Evolutionary conservation across 2,329 filamentous ascomycete species (phyloP), one percentile per base, ranked within the genome.

Genomic region (Karstenula rhodostoma): DNA sequence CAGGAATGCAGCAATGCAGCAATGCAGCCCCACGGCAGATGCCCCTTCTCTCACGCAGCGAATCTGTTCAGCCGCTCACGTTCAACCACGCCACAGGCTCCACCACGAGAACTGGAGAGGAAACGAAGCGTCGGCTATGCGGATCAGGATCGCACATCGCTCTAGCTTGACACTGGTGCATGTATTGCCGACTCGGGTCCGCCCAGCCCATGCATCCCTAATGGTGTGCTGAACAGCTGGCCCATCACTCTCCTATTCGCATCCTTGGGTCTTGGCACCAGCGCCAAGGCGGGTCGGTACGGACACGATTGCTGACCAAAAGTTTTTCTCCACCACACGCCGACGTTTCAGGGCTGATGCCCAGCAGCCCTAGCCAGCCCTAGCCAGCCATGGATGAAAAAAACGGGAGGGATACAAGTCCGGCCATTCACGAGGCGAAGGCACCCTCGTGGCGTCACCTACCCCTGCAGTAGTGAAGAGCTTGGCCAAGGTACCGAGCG

Each of bases 381-480:
- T 42, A 17, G 35, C 10, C 22, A 52, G 25, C 50, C 13, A 29
- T 42, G 35, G 33, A 40, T 42, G 10, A n/a, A 42, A 23, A 33
- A n/a, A 15, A 37, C 22, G 29, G 33, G 12, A 29, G 6, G 50
- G 50, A 27, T 35, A 12, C n/a, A 19, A 4, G 12, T 42, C 35
- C 50, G 50, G 50, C 35, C 35, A 6, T 27, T 27, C 37, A 27
- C 17, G 9, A 23, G 10, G 2, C 33, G 22, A 27, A 27, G 35
- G 35, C 35, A 19, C 4, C 8, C 35, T 29, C 37, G 50, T 33
- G 35, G 35, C 29, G 10, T 42, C 22, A 35, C 4, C 42, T 27
- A 52, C 50, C 50, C 50, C 50, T 52, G 50, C 35, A 52, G 33
- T 52, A 52, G 50, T 23, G 3, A 15, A 29, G 33, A 27, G 12